phyloP scores from a whole-genome alignment of 2,329 filamentous ascomycete species.

The Coniosporium tulheliwenetii region DNA sequence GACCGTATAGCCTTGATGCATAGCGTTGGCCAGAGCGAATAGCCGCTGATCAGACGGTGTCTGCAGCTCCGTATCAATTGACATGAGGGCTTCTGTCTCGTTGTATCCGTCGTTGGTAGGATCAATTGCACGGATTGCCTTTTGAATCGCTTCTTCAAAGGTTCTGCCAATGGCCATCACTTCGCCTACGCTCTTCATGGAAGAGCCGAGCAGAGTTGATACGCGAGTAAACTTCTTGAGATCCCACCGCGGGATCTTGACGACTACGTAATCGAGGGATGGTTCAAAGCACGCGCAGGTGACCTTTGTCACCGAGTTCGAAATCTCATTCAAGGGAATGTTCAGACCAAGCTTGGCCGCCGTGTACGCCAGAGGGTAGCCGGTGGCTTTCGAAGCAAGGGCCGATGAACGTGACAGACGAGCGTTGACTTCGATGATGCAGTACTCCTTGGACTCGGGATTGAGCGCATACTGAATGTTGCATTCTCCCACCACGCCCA shows the following conservation, averaged over 20 bases:
- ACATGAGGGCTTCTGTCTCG: constrained; percentile 71
- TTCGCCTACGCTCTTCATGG: constrained; percentile 99
- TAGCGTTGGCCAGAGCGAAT: constrained; percentile 95
- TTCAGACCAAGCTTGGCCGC: constrained; percentile 91
- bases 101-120: constrained; percentile 92
- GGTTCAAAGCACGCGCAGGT: constrained; percentile 98
- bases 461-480: constrained; percentile 98
- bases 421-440: constrained; percentile 98
- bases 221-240: constrained; percentile 97
- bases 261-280: constrained; percentile 92
- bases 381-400: constrained; percentile 89
- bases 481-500: constrained; percentile 95
- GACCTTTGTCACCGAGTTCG: constrained; percentile 86
- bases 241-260: constrained; percentile 98
- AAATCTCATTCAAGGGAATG: constrained; percentile 91
- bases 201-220: constrained; percentile 87
- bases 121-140: constrained; percentile 90
- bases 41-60: constrained; percentile 94
- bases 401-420: constrained; percentile 90
- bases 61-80: constrained; percentile 88
- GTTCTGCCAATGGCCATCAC: constrained; percentile 96
- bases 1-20: constrained; percentile 84
- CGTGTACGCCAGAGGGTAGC: constrained; percentile 90
- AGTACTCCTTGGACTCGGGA: constrained; percentile 89
- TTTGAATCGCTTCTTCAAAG: constrained; percentile 97